phyloP scores from a whole-genome alignment of 768 basidiomycete genomes.

The Tephrocybe sp. region DNA sequence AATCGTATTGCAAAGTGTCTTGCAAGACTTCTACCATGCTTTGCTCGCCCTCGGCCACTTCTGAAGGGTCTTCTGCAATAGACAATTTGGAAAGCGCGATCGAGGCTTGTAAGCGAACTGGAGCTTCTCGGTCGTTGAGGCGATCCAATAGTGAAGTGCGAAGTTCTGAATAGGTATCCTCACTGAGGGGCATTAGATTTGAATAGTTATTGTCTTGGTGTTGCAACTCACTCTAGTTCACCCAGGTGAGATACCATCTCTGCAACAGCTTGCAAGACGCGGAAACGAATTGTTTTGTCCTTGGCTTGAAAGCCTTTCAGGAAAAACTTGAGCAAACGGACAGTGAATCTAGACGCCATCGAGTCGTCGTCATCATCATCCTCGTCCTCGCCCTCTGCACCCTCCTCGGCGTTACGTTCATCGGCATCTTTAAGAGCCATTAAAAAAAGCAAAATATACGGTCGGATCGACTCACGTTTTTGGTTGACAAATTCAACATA shows the following conservation, averaged over 20 bases:
- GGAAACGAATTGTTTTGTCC: conserved; percentile 83
- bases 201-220: neutral
- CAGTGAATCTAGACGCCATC: conserved; percentile 64
- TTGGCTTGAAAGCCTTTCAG: conserved; percentile 79
- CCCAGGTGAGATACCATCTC: conserved; percentile 80
- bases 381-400: no score
- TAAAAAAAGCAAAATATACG: neutral
- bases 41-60: conserved; percentile 46
- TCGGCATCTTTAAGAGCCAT: conserved; percentile 31
- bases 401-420: conserved; percentile 35
- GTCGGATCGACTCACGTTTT: conserved; percentile 50
- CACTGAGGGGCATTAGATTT: conserved; percentile 41
- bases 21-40: conserved; percentile 60
- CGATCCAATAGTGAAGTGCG: conserved; percentile 67
- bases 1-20: conserved; percentile 67
- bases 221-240: conserved; percentile 72
- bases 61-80: conserved; percentile 61
- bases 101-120: conserved; percentile 76
- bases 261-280: conserved; percentile 72
- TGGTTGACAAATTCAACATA: conserved; percentile 76
- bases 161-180: conserved; percentile 67
- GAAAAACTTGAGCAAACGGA: conserved; percentile 60
- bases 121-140: conserved; percentile 72
- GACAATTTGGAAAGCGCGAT: conserved; percentile 77
- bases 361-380: conserved; percentile 49